phyloP scores from a whole-genome alignment of 2,329 filamentous ascomycete species.

The Onygenales sp. region DNA sequence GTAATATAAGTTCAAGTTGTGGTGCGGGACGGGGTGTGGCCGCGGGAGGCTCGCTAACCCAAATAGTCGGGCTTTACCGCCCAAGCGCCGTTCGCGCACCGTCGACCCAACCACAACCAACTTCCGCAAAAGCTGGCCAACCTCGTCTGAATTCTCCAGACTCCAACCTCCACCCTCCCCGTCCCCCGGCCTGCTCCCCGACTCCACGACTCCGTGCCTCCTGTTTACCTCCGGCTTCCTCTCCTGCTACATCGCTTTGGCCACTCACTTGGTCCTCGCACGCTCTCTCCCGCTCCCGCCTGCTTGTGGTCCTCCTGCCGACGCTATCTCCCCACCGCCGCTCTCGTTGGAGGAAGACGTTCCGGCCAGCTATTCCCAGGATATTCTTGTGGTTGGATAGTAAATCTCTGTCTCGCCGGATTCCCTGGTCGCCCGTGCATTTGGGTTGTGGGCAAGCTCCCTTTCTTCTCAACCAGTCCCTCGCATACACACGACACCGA shows the following conservation, averaged over 20 bases:
- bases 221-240: background rate
- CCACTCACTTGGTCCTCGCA: background rate
- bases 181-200: too few species aligned
- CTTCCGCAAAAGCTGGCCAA: too few species aligned
- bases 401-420: background rate
- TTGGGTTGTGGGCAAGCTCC: background rate
- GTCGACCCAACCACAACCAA: too few species aligned
- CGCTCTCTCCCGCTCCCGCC: background rate
- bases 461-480: background rate
- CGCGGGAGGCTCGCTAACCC: too few species aligned
- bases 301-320: too few species aligned
- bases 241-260: constrained; percentile 1
- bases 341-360: background rate
- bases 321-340: background rate
- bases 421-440: background rate
- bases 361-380: background rate
- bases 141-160: too few species aligned
- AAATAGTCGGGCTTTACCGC: too few species aligned
- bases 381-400: background rate
- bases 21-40: too few species aligned
- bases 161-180: too few species aligned
- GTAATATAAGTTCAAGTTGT: too few species aligned
- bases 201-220: too few species aligned
- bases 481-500: background rate
- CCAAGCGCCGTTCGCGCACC: too few species aligned